Percentiles rank a stretch among this genome's conserved stretches.
phyloP scores from a whole-genome alignment of 1,139 yeast species.

The Saccharomycopsis hybrid region DNA sequence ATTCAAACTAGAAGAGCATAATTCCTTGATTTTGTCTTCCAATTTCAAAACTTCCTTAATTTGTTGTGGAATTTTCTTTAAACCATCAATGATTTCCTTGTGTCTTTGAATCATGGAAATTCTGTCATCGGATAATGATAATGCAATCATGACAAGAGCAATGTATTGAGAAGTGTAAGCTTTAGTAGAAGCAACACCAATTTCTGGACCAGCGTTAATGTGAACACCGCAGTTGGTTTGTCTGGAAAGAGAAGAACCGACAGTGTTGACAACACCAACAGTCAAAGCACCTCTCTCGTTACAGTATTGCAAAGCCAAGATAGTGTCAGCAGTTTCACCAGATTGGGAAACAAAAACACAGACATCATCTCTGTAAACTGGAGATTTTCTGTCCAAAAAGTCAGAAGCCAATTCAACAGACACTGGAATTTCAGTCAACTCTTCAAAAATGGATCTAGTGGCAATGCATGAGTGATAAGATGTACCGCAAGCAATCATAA shows the following conservation, averaged over 20 bases:
- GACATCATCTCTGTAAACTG: constrained; percentile 96
- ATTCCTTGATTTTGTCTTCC: constrained; percentile 65
- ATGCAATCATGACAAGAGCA: constrained; percentile 95
- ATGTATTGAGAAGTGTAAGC: constrained; percentile 98
- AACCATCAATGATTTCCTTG: constrained; percentile 78
- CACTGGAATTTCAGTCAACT: constrained; percentile 93
- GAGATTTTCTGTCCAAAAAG: constrained; percentile 89
- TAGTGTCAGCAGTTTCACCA: constrained; percentile 99
- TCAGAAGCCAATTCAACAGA: constrained; percentile 96
- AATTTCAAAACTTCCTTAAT: constrained; percentile 69
- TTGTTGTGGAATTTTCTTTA: constrained; percentile 79
- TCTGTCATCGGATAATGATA: constrained; percentile 87
- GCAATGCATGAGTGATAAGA: constrained; percentile 98
- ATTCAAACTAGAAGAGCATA: constrained; percentile 68
- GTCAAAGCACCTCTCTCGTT: constrained; percentile 96
- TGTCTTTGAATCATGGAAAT: constrained; percentile 73
- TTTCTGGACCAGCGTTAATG: constrained; percentile 98
- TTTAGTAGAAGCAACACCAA: constrained; percentile 99
- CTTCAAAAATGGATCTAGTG: constrained; percentile 93
- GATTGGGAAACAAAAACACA: constrained; percentile 97
- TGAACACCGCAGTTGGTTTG: constrained; percentile 99
- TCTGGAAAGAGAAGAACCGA: constrained; percentile 94
- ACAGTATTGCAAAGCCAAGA: constrained; percentile 93
- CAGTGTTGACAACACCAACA: constrained; percentile 91
- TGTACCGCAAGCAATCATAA: constrained; percentile 99